Base-by-base conservation (phyloP, 1,139 yeast species). In the Magnusiomyces suaveolens region DNA sequence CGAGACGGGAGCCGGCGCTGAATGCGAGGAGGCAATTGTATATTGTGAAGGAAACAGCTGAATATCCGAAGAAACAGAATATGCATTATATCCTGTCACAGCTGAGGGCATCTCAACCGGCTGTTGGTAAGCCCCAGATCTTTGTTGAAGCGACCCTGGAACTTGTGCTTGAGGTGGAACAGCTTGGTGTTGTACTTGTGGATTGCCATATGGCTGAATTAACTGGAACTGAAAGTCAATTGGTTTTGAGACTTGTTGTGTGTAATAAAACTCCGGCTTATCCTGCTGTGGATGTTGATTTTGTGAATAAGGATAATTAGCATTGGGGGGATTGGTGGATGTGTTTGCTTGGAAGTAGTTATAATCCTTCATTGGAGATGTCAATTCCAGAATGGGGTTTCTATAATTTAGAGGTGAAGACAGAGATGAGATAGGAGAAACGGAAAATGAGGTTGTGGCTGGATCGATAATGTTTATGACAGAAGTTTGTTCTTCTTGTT, bases 271-370 rank as follows among this genome's bases (percentile, higher is more conserved):
- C 29, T 36, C 26, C 20, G 47, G 57, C n/a, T 46, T 50, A 24
- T 52, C 48, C 12, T 46, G 52, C 18, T 51, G 41, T 6, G 16
- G 16, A 1, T 44, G 52, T 43, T 53, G 57, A 12, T 53, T 51
- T 36, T n/a, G 41, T 8, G 43, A 47, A 26, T 50, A 54, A 21
- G 53, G 57, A 18, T 50, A 50, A 18, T 21, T 50, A 18, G 20
- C 16, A 36, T 36, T 36, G 8, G 16, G 18, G 8, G 41, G 18
- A 16, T 3, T 36, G 43, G 14, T 29, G 12, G 8, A 18, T 16
- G 25, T 24, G 21, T 41, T 25, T 36, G 16, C 10, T 18, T 8
- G 44, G 16, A 18, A 41, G n/a, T 41, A 41, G 25, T 21, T 21
- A 21, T 20, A 41, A n/a, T 41, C 44, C 25, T 41, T 41, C 23